Evolutionary conservation across 371 early-diverging fungal species (phyloP).

Genomic region (Saksenaea oblongispora): DNA sequence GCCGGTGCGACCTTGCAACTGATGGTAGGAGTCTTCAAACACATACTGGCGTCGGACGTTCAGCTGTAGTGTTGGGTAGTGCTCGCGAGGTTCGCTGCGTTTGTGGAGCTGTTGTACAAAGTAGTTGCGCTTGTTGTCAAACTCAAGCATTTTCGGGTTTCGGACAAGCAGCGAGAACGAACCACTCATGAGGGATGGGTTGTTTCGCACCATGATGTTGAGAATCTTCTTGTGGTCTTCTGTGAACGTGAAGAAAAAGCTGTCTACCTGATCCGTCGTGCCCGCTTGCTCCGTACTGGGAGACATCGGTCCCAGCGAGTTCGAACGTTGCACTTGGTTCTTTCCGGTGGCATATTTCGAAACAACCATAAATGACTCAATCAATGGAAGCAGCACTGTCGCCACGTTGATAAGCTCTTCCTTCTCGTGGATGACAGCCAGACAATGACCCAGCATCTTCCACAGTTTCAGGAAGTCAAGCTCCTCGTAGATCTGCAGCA

Average conservation of each 20-base stretch:
- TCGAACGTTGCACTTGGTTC: slow-evolving; percentile 17
- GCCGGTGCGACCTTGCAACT: slow-evolving; percentile 87
- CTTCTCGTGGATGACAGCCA: slow-evolving; percentile 74
- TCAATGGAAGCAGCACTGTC: slow-evolving; percentile 90
- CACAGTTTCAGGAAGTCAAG: slow-evolving; percentile 78
- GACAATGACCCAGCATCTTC: slow-evolving; percentile 75
- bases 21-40: slow-evolving; percentile 96
- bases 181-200: slow-evolving; percentile 93
- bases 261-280: slow-evolving; percentile 46
- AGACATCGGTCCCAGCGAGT: not conserved
- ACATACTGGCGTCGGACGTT: slow-evolving; percentile 93
- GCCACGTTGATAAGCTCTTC: slow-evolving; percentile 87
- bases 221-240: slow-evolving; percentile 95
- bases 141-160: slow-evolving; percentile 97
- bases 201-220: slow-evolving; percentile 96
- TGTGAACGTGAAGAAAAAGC: slow-evolving; percentile 86
- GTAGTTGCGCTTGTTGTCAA: slow-evolving; percentile 98
- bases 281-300: slow-evolving; percentile 28
- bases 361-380: slow-evolving; percentile 97
- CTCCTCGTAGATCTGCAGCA: slow-evolving; percentile 70
- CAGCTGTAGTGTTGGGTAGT: slow-evolving; percentile 76
- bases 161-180: slow-evolving; percentile 95
- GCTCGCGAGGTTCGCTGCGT: slow-evolving; percentile 63
- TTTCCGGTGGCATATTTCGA: slow-evolving; percentile 69
- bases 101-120: slow-evolving; percentile 95